Base-by-base conservation (phyloP, 352 stramenopile genomes). In the Blastocystis hominis region DNA sequence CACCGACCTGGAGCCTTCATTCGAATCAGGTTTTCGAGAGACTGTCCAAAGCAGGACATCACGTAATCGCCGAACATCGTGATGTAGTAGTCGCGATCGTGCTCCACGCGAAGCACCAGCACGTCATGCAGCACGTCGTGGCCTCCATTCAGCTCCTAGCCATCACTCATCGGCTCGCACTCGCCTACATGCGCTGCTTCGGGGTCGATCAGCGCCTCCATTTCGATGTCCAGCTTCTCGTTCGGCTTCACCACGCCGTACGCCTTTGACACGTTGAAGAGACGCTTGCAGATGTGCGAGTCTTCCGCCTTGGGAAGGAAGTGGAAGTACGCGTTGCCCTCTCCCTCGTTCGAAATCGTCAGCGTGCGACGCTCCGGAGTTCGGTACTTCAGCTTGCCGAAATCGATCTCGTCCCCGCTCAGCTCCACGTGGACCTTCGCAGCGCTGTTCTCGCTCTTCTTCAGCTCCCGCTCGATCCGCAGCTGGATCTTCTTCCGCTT, bases 51-150 rank as follows among this genome's bases (percentile, higher is more conserved):
- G 87, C 94, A 98, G 7, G 95, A 94, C 76, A 91, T 89, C 7
- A 95, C 93, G 91, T 97, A 98, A 30, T 94, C 91, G 5, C 92
- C 96, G 15, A 91, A 95, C 7, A 98, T 91, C 1, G 94, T 93
- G 34, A 99, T 90, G 88, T 98, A 98, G 78, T 97, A 97, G 87
- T 98, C 96, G 20, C 92, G 91, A 7, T 95, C 96, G 88, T 97
- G 97, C 90, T 98, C 95, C 38, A 98, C 91, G 13, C 96, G 92
- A 44, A 99, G 89, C 47, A 98, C 97, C 88, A 99, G 92, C 4
- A 96, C 96, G 87, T 99, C 96, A 55, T 98, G 94, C 10, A 99
- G 89, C 0, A 91, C 93, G 17, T 75, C 63, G 42, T 75, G 63
- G 10, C 63, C 63, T 6, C 63, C 63, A 47, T 75, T 75, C 50